Conservation (phyloP, 2,329 filamentous ascomycete genomes). For the Cryphonectria japonica region DNA sequence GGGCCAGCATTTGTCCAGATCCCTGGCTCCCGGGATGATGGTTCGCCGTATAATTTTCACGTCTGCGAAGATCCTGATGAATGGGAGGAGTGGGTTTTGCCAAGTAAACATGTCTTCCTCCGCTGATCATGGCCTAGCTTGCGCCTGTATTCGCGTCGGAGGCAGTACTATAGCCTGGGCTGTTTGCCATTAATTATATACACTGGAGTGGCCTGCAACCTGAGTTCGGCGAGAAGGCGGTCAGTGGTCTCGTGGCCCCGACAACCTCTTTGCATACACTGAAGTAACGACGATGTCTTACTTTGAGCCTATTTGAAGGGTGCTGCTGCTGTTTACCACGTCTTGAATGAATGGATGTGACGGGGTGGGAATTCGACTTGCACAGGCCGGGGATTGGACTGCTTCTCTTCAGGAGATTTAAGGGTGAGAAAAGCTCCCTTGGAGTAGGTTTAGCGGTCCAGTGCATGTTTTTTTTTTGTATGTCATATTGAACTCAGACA, state of each 20-base stretch:
- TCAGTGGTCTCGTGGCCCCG: background rate
- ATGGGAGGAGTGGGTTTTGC: background rate
- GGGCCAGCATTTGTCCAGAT: conserved; percentile 24
- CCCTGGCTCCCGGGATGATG: background rate
- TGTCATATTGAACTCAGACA: too few species aligned
- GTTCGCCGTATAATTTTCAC: background rate
- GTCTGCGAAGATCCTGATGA: background rate
- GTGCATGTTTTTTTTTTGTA: too few species aligned
- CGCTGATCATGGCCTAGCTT: background rate
- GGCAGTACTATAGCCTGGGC: background rate
- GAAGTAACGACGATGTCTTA: background rate
- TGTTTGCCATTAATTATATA: background rate
- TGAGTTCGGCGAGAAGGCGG: background rate
- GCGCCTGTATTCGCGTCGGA: background rate
- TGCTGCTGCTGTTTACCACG: background rate
- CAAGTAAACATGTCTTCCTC: background rate
- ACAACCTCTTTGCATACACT: background rate
- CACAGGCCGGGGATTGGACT: too few species aligned
- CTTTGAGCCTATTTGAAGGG: background rate
- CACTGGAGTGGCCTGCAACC: background rate
- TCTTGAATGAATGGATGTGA: background rate
- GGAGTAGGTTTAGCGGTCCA: too few species aligned
- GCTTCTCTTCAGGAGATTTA: too few species aligned
- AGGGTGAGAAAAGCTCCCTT: too few species aligned
- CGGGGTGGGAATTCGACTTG: too few species aligned